Base-by-base conservation (phyloP, 2,329 filamentous ascomycete genomes). In the Fusarium gaditjirri region DNA sequence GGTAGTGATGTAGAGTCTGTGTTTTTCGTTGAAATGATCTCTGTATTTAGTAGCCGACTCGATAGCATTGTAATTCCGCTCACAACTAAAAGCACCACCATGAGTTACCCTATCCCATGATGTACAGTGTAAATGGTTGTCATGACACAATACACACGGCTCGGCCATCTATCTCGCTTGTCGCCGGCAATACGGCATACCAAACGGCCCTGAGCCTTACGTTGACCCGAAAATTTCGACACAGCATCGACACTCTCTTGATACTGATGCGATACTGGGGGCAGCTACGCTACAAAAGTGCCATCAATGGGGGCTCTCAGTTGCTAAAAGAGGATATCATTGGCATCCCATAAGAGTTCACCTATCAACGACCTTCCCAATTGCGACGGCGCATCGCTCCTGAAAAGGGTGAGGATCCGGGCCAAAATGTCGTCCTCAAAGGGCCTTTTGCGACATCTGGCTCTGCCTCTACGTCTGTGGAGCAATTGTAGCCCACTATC, bases 381-480 rank as follows among this genome's bases (percentile, higher is more conserved):
- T 77, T 64, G 68, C 72, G 70, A 77, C 75, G 53, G 38, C 64
- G 55, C 39, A 42, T 61, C 52, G 57, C 59, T 53, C 65, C 65
- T 68, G 52, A 75, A 65, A 61, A 55, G 65, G 65, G 64, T 58
- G 50, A 65, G 68, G 70, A 60, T 61, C 58, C 46, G 44, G 65
- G 62, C 70, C 75, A 68, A 54, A 69, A 77, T 77, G 75, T 70
- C 73, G 64, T 75, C 68, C 62, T 73, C 75, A n/a, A 76, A 60
- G 68, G 69, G 75, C 75, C 73, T 77, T 70, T 75, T 77, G 68
- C 75, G 74, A 73, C 74, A 77, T 74, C 69, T 77, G 68, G 68
- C 61, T 62, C 75, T 74, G 39, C 56, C 68, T 50, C 75, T 75
- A 57, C 54, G 56, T 47, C 68, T 74, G 75, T 77, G 75, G 75